A percentile compares a stretch with the other conserved stretches of the same genome.
Conservation (phyloP, 2,329 filamentous ascomycete genomes). For the Emmonsia crescens region DNA sequence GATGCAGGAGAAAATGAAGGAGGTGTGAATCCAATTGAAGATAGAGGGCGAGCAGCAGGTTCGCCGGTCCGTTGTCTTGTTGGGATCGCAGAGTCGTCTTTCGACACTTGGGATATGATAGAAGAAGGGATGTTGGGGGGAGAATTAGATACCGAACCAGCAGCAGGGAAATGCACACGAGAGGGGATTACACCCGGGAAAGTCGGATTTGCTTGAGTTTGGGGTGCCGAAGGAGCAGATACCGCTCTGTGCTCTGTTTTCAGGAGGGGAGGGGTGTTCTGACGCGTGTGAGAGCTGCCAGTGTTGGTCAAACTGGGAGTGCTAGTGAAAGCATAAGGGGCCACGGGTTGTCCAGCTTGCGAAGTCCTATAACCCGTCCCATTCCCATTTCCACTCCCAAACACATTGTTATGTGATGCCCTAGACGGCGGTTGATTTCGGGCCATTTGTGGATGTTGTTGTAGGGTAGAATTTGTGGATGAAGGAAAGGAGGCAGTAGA, state of each 20-base stretch:
- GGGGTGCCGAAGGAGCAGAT: slow-evolving; percentile 41
- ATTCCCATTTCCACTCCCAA: slow-evolving; percentile 4
- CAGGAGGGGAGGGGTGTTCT: slow-evolving; percentile 42
- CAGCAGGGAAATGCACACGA: slow-evolving; percentile 37
- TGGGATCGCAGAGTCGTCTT: slow-evolving; percentile 40
- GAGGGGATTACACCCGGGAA: slow-evolving; percentile 21
- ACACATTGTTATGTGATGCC: slow-evolving; percentile 30
- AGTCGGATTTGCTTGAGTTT: slow-evolving; percentile 23
- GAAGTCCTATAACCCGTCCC: slow-evolving; percentile 9
- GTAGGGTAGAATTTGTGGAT: slow-evolving; percentile 26
- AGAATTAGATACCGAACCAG: slow-evolving; percentile 45
- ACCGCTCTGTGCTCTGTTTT: slow-evolving; percentile 46
- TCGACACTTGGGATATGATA: slow-evolving; percentile 32
- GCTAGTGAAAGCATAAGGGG: slow-evolving; percentile 65
- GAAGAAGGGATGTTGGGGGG: slow-evolving; percentile 38
- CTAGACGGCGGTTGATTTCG: slow-evolving; percentile 31
- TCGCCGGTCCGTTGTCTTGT: slow-evolving; percentile 30
- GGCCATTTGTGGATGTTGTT: slow-evolving; percentile 36
- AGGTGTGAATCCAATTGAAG: slow-evolving; percentile 41
- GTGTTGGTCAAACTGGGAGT: slow-evolving; percentile 53
- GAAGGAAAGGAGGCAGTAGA: slow-evolving; percentile 40
- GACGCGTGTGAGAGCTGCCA: slow-evolving; percentile 42
- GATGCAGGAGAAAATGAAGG: slow-evolving; percentile 40
- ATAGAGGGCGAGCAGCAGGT: slow-evolving; percentile 31
- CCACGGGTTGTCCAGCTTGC: slow-evolving; percentile 54